phyloP scores from a whole-genome alignment of 441 rosid species.

The Oxalis stricta region DNA sequence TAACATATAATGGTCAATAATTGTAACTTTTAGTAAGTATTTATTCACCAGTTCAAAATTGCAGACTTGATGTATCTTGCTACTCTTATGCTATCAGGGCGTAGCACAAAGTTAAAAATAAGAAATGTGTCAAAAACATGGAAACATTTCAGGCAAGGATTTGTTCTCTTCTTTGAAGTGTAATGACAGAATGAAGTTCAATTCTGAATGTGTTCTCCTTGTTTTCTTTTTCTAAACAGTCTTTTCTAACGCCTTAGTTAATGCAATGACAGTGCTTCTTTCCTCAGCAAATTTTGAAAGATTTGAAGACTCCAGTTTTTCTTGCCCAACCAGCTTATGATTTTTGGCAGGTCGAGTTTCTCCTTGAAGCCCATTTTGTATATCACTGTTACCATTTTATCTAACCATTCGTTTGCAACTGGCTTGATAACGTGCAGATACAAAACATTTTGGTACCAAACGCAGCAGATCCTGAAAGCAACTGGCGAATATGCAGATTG shows the following conservation, averaged over 20 bases:
- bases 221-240: constrained; percentile 4
- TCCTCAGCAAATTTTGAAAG: constrained; percentile 48
- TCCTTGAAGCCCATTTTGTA: background rate
- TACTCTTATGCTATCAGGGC: constrained; percentile 32
- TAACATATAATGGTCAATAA: too few species aligned
- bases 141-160: constrained; percentile 46
- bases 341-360: constrained; percentile 81
- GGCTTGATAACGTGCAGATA: constrained; percentile 34
- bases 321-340: constrained; percentile 79
- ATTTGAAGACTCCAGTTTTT: constrained; percentile 51
- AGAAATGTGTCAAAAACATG: constrained; percentile 36
- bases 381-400: background rate
- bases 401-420: constrained; percentile 9
- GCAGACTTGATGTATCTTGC: constrained; percentile 1
- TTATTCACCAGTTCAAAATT: background rate
- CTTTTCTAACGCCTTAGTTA: constrained; percentile 4
- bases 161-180: constrained; percentile 2
- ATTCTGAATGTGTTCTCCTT: background rate
- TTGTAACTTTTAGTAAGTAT: too few species aligned
- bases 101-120: constrained; percentile 47
- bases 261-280: constrained; percentile 55
- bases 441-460: constrained; percentile 58
- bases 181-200: background rate
- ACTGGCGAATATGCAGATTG: constrained; percentile 63
- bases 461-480: constrained; percentile 36